Evolutionary conservation across 1,139 yeast species (phyloP).

Genomic region (Yamadazyma atlantica): DNA sequence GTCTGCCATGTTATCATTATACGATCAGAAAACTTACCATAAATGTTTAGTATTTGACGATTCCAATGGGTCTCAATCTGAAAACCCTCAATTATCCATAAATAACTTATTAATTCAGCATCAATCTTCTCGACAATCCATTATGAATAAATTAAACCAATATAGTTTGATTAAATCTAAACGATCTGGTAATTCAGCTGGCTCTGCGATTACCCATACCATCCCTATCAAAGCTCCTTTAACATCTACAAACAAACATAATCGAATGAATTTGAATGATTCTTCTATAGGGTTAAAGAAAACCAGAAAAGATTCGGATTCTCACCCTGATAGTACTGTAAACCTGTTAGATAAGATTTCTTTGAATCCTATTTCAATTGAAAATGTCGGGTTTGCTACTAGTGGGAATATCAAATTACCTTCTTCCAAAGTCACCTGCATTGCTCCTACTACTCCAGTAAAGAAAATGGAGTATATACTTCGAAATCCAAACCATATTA

Average conservation of each 20-base stretch:
- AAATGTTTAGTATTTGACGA: slow-evolving; percentile 39
- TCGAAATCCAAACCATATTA: slow-evolving; percentile 8
- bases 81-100: slow-evolving; percentile 42
- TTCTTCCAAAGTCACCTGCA: slow-evolving; percentile 41
- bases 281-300: slow-evolving; percentile 43
- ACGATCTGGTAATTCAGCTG: slow-evolving; percentile 13
- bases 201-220: slow-evolving; percentile 12
- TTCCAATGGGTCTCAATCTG: slow-evolving; percentile 19
- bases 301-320: slow-evolving; percentile 15
- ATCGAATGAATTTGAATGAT: slow-evolving; percentile 42
- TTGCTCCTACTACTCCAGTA: slow-evolving; percentile 69
- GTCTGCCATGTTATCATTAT: slow-evolving; percentile 54
- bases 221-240: slow-evolving; percentile 3
- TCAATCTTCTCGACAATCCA: slow-evolving; percentile 38
- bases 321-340: neutral
- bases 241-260: slow-evolving; percentile 16
- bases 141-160: slow-evolving; percentile 32
- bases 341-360: slow-evolving; percentile 13
- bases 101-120: slow-evolving; percentile 42
- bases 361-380: slow-evolving; percentile 25
- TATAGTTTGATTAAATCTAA: slow-evolving; percentile 12
- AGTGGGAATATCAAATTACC: slow-evolving; percentile 52
- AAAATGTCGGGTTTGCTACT: slow-evolving; percentile 45
- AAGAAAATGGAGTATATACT: slow-evolving; percentile 53
- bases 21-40: slow-evolving; percentile 41